phyloP scores from a whole-genome alignment of 352 stramenopile genomes.

The Plasmopara viticola region DNA sequence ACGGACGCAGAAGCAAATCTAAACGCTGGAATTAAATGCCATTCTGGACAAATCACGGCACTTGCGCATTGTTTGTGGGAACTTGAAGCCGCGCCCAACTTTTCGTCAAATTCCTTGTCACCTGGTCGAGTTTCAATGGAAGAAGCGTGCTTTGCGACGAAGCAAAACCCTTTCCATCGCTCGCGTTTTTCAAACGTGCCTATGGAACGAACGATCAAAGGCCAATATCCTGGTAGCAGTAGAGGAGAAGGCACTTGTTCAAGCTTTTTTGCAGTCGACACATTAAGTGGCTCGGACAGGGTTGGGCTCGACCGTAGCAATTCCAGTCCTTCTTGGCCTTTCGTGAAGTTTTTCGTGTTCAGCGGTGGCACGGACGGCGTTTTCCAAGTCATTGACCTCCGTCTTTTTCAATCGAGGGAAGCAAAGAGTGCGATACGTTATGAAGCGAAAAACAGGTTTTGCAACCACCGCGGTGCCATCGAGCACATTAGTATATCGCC shows the following conservation, averaged over 20 bases:
- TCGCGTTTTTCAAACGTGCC: conserved; percentile 34
- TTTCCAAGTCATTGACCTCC: conserved; percentile 48
- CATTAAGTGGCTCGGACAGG: not conserved
- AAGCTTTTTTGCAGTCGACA: conserved; percentile 5
- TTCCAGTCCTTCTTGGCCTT: conserved; percentile 7
- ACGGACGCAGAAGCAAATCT: conserved; percentile 3
- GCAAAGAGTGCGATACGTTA: conserved; percentile 21
- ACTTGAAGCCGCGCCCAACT: not conserved
- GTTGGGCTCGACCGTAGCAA: not conserved
- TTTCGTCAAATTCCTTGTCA: not conserved
- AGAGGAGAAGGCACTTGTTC: not conserved
- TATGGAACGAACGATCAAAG: conserved; percentile 29
- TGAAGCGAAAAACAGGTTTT: conserved; percentile 44
- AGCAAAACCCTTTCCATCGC: conserved; percentile 61
- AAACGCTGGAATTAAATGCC: conserved; percentile 22
- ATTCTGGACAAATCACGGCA: conserved; percentile 38
- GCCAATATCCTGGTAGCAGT: conserved; percentile 16
- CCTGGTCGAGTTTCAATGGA: conserved; percentile 7
- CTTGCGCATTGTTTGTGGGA: conserved; percentile 45
- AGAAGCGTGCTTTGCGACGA: conserved; percentile 27
- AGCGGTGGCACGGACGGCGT: conserved; percentile 56
- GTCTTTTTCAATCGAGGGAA: conserved; percentile 22
- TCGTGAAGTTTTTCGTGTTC: conserved; percentile 62
- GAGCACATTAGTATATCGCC: conserved; percentile 62
- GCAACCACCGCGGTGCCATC: conserved; percentile 51